Evolutionary conservation across 495 filamentous ascomycete species (phyloP), one percentile per base, ranked within the genome.

Genomic region (Aspergillus homomorphus): DNA sequence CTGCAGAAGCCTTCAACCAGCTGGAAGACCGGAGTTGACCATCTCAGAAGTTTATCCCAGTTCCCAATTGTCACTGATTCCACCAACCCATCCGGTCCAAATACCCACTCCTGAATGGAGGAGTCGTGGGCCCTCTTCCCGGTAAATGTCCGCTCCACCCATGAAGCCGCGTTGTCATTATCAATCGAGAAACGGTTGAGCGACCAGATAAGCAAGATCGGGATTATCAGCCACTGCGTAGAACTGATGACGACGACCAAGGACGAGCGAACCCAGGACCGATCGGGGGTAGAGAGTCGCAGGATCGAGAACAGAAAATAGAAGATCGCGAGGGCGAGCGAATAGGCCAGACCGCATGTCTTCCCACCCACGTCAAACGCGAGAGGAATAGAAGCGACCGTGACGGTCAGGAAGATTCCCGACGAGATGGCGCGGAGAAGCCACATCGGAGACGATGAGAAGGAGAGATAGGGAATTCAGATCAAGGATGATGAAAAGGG

Each of bases 341-440:
- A 96, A 74, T 90, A 97, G 64, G 90, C 91, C 63, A 98, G 83
- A 62, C 94, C 94, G 71, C 91, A 92, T 60, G 91, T 90, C 70
- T 91, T 86, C 51, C 94, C 94, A 69, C 94, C 94, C 66, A 98
- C 92, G 79, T 98, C 94, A 74, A 97, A 98, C 61, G 94, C 88
- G 55, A 98, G 84, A 57, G 94, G 94, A 71, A 98, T 90, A 52
- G 90, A 94, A 65, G 96, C 85, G 68, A 98, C 85, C 69, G 93
- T 91, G 72, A 88, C 86, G 71, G 88, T 79, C 62, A 98, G 84
- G 76, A 96, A 96, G 73, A 89, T 71, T 69, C 85, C 80, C 72
- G 87, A 87, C 67, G 87, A 89, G 62, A 87, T 70, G 65, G 86
- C 78, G 64, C 84, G 84, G 70, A 90, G 80, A 70, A 90, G 78